These are phyloP conservation scores for Arthrobotrys conoides DNA, from an alignment of 2,329 filamentous ascomycete genomes.

Conservation along the genomic window DNA sequence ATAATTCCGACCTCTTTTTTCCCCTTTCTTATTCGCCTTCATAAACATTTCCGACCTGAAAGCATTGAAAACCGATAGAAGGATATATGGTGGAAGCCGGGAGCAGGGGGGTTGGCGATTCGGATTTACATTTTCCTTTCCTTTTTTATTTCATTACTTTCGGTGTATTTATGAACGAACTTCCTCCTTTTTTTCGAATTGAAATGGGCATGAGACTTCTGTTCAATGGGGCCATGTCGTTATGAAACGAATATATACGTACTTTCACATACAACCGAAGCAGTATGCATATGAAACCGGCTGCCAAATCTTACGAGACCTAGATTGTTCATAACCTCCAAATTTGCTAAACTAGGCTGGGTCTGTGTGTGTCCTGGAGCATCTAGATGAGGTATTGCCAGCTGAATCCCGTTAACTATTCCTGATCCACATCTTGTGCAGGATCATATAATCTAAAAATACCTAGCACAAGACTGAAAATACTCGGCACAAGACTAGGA, in stretches of 20 bases:
- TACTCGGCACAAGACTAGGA: no score
- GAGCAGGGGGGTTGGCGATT: conserved; percentile 7
- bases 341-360: no score
- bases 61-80: conserved; percentile 9
- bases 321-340: no score
- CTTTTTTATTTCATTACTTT: conserved; percentile 19
- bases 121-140: conserved; percentile 16
- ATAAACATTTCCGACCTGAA: conserved; percentile 27
- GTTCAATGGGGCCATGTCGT: conserved; percentile 49
- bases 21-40: not conserved
- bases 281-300: not conserved
- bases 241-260: conserved; percentile 28
- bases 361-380: no score
- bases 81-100: conserved; percentile 9
- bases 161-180: conserved; percentile 59
- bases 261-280: not conserved
- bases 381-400: no score
- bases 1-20: conserved; percentile 20
- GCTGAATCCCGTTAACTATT: no score
- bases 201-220: conserved; percentile 54
- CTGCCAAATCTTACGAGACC: no score
- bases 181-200: conserved; percentile 42
- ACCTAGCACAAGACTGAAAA: no score
- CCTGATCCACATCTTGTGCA: no score
- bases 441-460: no score